These are phyloP conservation scores for Capsicum baccatum DNA, from an alignment of 257 asterid species.

Conservation along the genomic window DNA sequence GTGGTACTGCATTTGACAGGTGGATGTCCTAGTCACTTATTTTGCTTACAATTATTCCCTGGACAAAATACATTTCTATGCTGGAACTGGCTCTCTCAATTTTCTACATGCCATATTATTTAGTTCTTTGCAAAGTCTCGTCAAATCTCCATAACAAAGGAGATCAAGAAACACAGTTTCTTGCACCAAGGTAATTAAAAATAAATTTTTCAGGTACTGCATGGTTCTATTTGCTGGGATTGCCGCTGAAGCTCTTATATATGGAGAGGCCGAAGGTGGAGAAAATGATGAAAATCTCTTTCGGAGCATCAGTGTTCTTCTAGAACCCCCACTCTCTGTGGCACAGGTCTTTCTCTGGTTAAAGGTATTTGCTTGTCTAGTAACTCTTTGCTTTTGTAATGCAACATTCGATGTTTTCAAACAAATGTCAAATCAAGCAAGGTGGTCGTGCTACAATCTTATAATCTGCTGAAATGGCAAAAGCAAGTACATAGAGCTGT, in stretches of 20 bases:
- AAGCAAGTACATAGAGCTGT: conserved; percentile 85
- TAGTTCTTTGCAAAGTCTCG: not conserved
- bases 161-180: conserved; percentile 6
- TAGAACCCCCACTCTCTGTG: conserved; percentile 85
- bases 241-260: conserved; percentile 93
- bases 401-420: not conserved
- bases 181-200: conserved; percentile 28
- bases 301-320: conserved; percentile 72
- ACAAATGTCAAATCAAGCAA: conserved; percentile 98
- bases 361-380: conserved; percentile 17
- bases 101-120: not conserved
- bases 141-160: not conserved
- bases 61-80: not conserved
- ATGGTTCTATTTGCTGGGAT: conserved; percentile 99
- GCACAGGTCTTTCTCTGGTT: conserved; percentile 60
- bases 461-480: conserved; percentile 88
- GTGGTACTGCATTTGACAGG: conserved; percentile 96
- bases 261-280: conserved; percentile 99
- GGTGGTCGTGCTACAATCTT: conserved; percentile 92
- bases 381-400: conserved; percentile 11
- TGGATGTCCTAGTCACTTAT: conserved; percentile 36
- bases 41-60: conserved; percentile 16
- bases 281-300: conserved; percentile 95
- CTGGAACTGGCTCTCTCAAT: conserved; percentile 2
- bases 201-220: conserved; percentile 68